Conservation (phyloP, 2,329 filamentous ascomycete species). For the Cercospora sp. region DNA sequence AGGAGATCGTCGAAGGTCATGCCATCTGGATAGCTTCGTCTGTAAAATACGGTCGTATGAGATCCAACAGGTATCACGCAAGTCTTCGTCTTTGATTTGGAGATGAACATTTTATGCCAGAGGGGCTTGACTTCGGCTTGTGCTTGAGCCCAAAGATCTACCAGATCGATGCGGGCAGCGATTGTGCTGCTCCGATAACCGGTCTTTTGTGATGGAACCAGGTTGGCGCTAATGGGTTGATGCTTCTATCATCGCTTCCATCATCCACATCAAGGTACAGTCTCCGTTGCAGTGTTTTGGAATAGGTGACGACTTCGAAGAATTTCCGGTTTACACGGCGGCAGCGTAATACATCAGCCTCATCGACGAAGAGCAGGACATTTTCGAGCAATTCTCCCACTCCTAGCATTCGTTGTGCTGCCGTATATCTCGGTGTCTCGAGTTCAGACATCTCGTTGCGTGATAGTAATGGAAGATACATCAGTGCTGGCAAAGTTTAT, state of each 20-base stretch:
- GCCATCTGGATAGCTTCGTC: slow-evolving; percentile 27
- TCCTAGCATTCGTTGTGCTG: slow-evolving; percentile 25
- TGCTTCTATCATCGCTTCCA: slow-evolving; percentile 8
- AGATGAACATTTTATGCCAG: slow-evolving; percentile 26
- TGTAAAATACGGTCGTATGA: slow-evolving; percentile 23
- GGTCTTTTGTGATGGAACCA: slow-evolving; percentile 24
- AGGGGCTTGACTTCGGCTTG: slow-evolving; percentile 18
- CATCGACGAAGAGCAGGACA: slow-evolving; percentile 19
- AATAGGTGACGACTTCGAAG: slow-evolving; percentile 21
- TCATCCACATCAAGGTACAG: slow-evolving; percentile 25
- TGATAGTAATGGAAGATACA: slow-evolving; percentile 12
- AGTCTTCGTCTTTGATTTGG: slow-evolving; percentile 25
- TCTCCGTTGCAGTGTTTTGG: slow-evolving; percentile 17
- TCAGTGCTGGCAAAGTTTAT: neutral
- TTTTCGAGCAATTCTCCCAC: slow-evolving; percentile 27
- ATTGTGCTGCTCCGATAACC: slow-evolving; percentile 28
- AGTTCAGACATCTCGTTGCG: slow-evolving; percentile 2
- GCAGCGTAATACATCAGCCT: slow-evolving; percentile 23
- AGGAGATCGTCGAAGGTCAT: slow-evolving; percentile 29
- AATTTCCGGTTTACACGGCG: slow-evolving; percentile 25
- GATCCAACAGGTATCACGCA: slow-evolving; percentile 26
- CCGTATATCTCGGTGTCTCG: slow-evolving; percentile 7
- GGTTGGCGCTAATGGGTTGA: slow-evolving; percentile 24
- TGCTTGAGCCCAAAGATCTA: slow-evolving; percentile 22
- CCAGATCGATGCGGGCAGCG: slow-evolving; percentile 25